Percentiles rank a stretch among this genome's conserved stretches.
Evolutionary conservation across 768 basidiomycete species (phyloP).

Genomic region (Amanita rubescens): DNA sequence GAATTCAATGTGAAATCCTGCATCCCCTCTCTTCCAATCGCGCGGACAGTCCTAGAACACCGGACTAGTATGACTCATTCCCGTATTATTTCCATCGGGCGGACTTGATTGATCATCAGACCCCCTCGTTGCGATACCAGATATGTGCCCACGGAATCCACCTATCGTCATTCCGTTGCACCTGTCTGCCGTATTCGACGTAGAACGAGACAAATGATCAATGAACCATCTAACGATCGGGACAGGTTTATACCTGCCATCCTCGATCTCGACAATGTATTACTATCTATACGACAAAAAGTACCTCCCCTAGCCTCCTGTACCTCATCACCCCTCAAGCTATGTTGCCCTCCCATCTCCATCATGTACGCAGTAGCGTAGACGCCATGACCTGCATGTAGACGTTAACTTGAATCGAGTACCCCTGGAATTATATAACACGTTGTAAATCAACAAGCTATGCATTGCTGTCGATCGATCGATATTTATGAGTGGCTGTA

Average conservation of each 20-base stretch:
- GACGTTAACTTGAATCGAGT: not conserved
- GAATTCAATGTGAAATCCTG: not conserved
- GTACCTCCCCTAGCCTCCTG: not conserved
- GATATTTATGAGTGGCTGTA: too few relatives aligned
- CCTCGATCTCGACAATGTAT: not conserved
- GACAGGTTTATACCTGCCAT: not conserved
- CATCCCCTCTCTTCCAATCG: not conserved
- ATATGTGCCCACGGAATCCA: not conserved
- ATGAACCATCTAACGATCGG: not conserved
- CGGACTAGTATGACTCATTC: not conserved
- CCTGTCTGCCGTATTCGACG: not conserved
- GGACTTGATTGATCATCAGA: slow-evolving; percentile 3
- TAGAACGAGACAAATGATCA: not conserved
- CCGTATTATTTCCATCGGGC: not conserved
- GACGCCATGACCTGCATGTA: not conserved
- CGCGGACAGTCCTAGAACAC: not conserved
- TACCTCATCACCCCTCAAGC: too few relatives aligned
- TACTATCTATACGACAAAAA: too few relatives aligned
- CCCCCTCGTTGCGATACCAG: not conserved
- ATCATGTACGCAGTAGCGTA: not conserved
- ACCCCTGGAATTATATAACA: too few relatives aligned
- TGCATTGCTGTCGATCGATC: too few relatives aligned
- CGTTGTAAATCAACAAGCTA: too few relatives aligned
- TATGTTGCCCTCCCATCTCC: not conserved
- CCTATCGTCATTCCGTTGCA: not conserved